Evolutionary conservation across 805 yeast genomes (phyloP), one percentile per base, ranked within the genome.

Genomic region (Cyberlindnera petersonii): DNA sequence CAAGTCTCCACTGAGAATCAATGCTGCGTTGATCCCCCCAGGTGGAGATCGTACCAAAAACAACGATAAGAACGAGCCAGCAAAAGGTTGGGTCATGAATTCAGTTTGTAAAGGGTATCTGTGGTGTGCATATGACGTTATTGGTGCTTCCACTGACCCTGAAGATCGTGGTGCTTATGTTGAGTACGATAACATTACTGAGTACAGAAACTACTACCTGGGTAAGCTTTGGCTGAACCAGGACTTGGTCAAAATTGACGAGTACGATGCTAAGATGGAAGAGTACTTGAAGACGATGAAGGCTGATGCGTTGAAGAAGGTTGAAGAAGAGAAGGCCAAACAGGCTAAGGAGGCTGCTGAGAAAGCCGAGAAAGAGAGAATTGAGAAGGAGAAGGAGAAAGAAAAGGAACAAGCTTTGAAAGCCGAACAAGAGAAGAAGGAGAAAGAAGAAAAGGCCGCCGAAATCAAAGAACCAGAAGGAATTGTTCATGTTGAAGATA

Each of bases 111-210:
- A 65, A 19, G 64, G 68, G 16, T 78, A 78, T 51, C 50, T 73
- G 22, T 78, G 84, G 83, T 77, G 83, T 61, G 82, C 81, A 1
- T 75, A 75, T 52, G 73, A 74, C 40, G 55, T 65, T 16, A 59
- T 77, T 42, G 83, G 83, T 14, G 63, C 53, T 2, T 49, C 56
- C 2, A 31, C 43, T 2, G 54, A 53, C 26, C 52, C 52, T 11
- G 23, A 26, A 16, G 51, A 53, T 34, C 50, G 56, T 35, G 63
- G 61, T 22, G 32, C 32, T 5, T 42, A 33, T 26, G 43, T 58
- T 21, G 48, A 44, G 28, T 58, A 56, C 24, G 52, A 56, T 30
- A 48, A 52, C 32, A 19, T 43, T 21, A 56, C 61, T 0, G 48
- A 44, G 22, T 19, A 33, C 20, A 50, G 39, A 16, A 50, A 48